These are phyloP conservation scores for Platismatia glauca DNA, from an alignment of 495 filamentous ascomycete genomes.

Conservation along the genomic window DNA sequence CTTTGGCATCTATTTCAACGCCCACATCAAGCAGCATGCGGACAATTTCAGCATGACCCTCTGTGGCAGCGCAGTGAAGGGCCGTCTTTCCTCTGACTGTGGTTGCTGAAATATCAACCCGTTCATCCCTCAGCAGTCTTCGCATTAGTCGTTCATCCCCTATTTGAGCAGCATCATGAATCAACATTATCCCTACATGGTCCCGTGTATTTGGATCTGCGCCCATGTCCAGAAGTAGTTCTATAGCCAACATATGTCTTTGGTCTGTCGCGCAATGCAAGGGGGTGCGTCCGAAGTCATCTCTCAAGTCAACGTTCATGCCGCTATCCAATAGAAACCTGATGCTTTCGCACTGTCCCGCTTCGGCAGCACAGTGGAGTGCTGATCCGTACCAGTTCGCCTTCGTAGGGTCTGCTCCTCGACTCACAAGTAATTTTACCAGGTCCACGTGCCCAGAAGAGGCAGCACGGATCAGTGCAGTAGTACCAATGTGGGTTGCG, in stretches of 20 bases:
- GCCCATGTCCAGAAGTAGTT: slow-evolving; percentile 11
- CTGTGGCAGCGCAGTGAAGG: neutral
- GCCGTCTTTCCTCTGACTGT: neutral
- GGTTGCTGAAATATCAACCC: neutral
- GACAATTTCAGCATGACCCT: neutral
- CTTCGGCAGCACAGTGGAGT: slow-evolving; percentile 16
- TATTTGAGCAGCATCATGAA: neutral
- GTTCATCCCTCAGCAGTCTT: slow-evolving; percentile 1
- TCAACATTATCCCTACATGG: neutral
- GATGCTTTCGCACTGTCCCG: slow-evolving; percentile 7
- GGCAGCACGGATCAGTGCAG: slow-evolving; percentile 12
- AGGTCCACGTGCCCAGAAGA: slow-evolving; percentile 12
- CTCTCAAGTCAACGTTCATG: slow-evolving; percentile 7
- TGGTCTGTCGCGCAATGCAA: slow-evolving; percentile 8
- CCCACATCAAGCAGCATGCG: neutral
- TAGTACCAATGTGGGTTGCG: slow-evolving; percentile 11
- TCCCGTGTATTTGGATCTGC: slow-evolving; percentile 11
- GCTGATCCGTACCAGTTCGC: slow-evolving; percentile 15
- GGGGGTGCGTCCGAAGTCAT: slow-evolving; percentile 8
- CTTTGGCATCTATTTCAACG: neutral
- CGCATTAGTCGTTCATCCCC: slow-evolving; percentile 1
- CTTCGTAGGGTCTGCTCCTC: slow-evolving; percentile 12
- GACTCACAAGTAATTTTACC: slow-evolving; percentile 5
- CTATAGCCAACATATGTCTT: neutral
- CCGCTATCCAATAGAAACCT: slow-evolving; percentile 2